Evolutionary conservation across 768 basidiomycete genomes (phyloP).

Genomic region (Leccinum longicurvipes): DNA sequence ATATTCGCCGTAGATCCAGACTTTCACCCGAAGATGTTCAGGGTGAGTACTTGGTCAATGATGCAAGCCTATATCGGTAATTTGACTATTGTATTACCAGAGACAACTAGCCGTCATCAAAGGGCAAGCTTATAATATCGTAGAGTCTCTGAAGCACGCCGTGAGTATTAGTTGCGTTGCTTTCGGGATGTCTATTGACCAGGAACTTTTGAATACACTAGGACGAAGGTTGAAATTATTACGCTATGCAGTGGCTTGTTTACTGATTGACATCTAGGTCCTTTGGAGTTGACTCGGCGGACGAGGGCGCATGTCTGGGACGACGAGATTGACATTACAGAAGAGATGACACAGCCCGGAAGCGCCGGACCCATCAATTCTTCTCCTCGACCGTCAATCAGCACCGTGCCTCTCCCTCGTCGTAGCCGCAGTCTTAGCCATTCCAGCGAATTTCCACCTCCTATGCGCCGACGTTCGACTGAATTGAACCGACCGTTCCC

Average conservation of each 20-base stretch:
- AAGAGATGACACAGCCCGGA: conserved; percentile 42
- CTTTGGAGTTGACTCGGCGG: conserved; percentile 83
- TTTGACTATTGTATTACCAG: conserved; percentile 33
- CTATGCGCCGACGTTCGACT: conserved; percentile 58
- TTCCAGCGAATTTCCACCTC: conserved; percentile 70
- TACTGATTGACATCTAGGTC: conserved; percentile 48
- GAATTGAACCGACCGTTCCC: conserved; percentile 74
- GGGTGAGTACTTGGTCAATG: conserved; percentile 40
- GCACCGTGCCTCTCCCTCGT: conserved; percentile 54
- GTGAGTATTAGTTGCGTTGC: conserved; percentile 40
- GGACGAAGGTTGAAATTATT: conserved; percentile 63
- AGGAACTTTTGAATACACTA: conserved; percentile 27
- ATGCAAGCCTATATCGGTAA: conserved; percentile 2
- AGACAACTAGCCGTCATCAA: conserved; percentile 91
- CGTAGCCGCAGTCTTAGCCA: conserved; percentile 58
- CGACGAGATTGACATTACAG: conserved; percentile 74
- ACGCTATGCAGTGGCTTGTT: neutral
- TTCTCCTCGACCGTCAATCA: conserved; percentile 62
- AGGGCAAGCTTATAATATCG: conserved; percentile 88
- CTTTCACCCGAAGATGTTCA: conserved; percentile 89
- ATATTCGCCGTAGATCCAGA: conserved; percentile 80
- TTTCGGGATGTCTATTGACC: neutral
- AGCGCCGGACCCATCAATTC: conserved; percentile 31
- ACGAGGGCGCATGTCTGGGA: conserved; percentile 81
- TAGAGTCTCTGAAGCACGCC: conserved; percentile 75